Conservation (phyloP, 768 basidiomycete species). For the Pluteus cervinus region DNA sequence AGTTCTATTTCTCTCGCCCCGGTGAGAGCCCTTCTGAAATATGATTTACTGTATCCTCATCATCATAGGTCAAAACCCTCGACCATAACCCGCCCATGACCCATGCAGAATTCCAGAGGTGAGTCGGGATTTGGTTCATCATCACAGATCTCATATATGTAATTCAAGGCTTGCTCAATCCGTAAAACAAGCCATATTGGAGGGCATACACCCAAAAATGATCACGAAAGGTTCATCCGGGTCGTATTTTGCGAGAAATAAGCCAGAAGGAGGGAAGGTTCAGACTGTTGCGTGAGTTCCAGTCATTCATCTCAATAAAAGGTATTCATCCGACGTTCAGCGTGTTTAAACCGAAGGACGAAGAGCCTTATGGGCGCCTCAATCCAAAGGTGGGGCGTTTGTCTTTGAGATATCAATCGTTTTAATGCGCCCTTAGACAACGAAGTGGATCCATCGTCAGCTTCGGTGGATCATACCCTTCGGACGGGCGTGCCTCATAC, state of each 20-base stretch:
- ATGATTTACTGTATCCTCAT: conserved; percentile 2
- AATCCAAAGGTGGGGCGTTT: conserved; percentile 66
- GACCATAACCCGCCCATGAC: conserved; percentile 78
- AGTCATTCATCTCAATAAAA: background rate
- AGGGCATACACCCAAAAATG: conserved; percentile 86
- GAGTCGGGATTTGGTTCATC: conserved; percentile 19
- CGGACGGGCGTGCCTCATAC: conserved; percentile 83
- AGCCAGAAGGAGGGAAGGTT: conserved; percentile 58
- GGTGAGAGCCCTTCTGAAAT: conserved; percentile 24
- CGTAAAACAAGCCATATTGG: conserved; percentile 62
- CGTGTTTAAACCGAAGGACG: conserved; percentile 90
- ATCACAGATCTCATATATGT: background rate
- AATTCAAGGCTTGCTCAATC: conserved; percentile 50
- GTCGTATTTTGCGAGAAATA: conserved; percentile 87
- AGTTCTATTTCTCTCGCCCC: conserved; percentile 24
- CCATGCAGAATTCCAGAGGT: conserved; percentile 67
- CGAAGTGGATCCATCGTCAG: conserved; percentile 86
- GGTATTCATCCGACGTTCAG: conserved; percentile 29
- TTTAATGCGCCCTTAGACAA: conserved; percentile 45
- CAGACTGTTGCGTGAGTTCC: conserved; percentile 73
- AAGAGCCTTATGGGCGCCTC: conserved; percentile 82
- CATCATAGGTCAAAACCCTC: conserved; percentile 65
- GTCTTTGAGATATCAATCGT: background rate
- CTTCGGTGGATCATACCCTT: conserved; percentile 89
- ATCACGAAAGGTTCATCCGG: conserved; percentile 87